Conservation (phyloP, 495 filamentous ascomycete genomes). For the Lasiosphaeria ovina region DNA sequence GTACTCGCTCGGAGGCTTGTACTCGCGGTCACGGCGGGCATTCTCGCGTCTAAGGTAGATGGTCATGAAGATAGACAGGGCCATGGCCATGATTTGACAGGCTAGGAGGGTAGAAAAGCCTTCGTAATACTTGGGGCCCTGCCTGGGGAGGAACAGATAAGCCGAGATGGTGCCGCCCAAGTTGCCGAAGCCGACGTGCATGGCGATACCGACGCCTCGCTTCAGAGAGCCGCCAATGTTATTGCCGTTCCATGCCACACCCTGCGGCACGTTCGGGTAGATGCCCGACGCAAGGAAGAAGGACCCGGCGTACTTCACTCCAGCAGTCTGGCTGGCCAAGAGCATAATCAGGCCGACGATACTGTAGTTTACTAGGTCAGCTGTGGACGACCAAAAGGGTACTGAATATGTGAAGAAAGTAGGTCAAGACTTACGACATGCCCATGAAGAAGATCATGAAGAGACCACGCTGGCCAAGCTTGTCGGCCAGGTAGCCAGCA, state of each 20-base stretch:
- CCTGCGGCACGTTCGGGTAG: conserved; percentile 71
- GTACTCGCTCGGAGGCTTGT: conserved; percentile 46
- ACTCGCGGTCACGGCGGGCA: conserved; percentile 46
- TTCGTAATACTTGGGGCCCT: conserved; percentile 57
- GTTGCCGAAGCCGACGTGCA: conserved; percentile 80
- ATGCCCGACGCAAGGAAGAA: conserved; percentile 67
- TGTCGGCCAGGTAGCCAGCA: conserved; percentile 55
- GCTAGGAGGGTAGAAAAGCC: conserved; percentile 57
- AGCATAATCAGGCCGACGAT: conserved; percentile 67
- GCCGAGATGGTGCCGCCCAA: conserved; percentile 69
- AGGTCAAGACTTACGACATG: conserved; percentile 32
- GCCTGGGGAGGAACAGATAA: conserved; percentile 62
- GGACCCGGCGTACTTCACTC: conserved; percentile 67
- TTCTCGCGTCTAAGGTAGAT: conserved; percentile 63
- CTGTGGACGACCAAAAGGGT: background rate
- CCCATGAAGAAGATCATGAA: conserved; percentile 58
- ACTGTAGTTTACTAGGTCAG: conserved; percentile 10
- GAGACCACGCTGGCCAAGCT: conserved; percentile 45
- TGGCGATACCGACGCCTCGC: conserved; percentile 74
- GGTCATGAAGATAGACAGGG: conserved; percentile 53
- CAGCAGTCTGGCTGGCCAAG: conserved; percentile 51
- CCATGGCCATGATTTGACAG: conserved; percentile 45
- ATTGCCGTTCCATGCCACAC: conserved; percentile 78
- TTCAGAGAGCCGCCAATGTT: conserved; percentile 81
- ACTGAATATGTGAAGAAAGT: background rate